phyloP scores from a whole-genome alignment of 1,284 basidiomycete species.

The Cronartium ribicola region DNA sequence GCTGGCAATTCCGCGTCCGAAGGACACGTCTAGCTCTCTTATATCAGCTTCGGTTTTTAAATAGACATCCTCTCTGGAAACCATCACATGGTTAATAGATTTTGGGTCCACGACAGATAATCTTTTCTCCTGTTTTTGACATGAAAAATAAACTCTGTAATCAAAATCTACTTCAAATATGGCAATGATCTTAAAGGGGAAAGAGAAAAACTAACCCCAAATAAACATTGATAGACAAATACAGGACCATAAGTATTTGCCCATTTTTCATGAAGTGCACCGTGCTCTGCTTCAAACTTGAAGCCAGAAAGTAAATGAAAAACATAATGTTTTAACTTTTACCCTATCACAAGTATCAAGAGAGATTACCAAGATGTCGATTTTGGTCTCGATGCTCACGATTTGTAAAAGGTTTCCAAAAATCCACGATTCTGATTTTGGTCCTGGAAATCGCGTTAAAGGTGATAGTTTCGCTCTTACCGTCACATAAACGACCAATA shows the following conservation, averaged over 20 bases:
- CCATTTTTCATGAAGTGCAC: constrained; percentile 10
- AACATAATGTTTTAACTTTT: too few relatives aligned
- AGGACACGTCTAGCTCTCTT: constrained; percentile 55
- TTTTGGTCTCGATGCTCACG: background rate
- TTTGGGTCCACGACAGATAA: constrained; percentile 62
- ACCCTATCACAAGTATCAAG: too few relatives aligned
- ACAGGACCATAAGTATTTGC: background rate
- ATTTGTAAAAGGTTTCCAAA: constrained; percentile 5
- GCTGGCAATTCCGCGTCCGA: constrained; percentile 46
- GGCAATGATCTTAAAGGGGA: background rate
- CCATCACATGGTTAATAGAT: constrained; percentile 60
- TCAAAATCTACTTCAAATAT: background rate
- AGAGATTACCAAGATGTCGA: too few relatives aligned
- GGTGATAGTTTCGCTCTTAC: background rate
- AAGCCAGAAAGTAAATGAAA: too few relatives aligned
- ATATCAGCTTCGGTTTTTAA: constrained; percentile 65
- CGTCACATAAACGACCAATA: too few relatives aligned
- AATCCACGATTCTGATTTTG: background rate
- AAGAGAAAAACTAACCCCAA: constrained; percentile 4
- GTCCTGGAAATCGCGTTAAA: background rate
- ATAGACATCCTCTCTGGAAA: constrained; percentile 61
- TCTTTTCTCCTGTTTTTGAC: constrained; percentile 48
- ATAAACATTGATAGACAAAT: constrained; percentile 10
- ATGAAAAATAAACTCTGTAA: background rate
- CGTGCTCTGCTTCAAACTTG: constrained; percentile 4